Conservation (phyloP, 306 rosid genomes). For the Lotus japonicus region DNA sequence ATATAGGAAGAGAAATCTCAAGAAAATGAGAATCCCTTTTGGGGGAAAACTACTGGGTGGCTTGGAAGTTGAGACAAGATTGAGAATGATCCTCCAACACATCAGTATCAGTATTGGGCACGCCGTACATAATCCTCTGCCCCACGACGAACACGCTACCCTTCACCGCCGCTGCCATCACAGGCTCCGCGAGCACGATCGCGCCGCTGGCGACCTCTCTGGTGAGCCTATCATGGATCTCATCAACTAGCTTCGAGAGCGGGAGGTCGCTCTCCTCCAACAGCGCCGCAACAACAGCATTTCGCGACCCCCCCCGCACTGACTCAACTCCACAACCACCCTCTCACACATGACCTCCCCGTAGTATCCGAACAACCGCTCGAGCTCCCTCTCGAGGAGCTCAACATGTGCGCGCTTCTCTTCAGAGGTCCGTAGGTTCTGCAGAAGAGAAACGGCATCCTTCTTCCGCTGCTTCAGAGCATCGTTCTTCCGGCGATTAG, state of each 20-base stretch:
- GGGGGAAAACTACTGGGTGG: too few relatives aligned
- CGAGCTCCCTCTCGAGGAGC: conserved; percentile 47
- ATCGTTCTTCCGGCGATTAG: conserved; percentile 29
- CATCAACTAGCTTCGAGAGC: conserved; percentile 61
- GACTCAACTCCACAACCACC: conserved; percentile 30
- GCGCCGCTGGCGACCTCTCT: conserved; percentile 10
- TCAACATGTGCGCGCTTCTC: conserved; percentile 40
- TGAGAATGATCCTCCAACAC: conserved; percentile 70
- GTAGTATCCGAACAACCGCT: conserved; percentile 50
- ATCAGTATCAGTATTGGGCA: conserved; percentile 77
- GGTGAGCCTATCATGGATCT: conserved; percentile 40
- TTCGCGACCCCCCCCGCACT: conserved; percentile 30
- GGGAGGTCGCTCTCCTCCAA: conserved; percentile 83
- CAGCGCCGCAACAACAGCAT: conserved; percentile 48
- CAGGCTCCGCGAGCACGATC: conserved; percentile 17
- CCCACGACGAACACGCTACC: conserved; percentile 60
- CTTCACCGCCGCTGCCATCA: conserved; percentile 65
- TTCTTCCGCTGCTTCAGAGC: conserved; percentile 66
- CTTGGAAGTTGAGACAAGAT: conserved; percentile 59
- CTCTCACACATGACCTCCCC: conserved; percentile 36
- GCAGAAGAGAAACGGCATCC: conserved; percentile 26
- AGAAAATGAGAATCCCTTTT: too few relatives aligned
- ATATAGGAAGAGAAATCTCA: too few relatives aligned
- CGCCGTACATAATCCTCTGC: conserved; percentile 72
- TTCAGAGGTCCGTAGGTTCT: conserved; percentile 24